phyloP scores from a whole-genome alignment of 805 yeast genomes.

The Candida parachauliodes region DNA sequence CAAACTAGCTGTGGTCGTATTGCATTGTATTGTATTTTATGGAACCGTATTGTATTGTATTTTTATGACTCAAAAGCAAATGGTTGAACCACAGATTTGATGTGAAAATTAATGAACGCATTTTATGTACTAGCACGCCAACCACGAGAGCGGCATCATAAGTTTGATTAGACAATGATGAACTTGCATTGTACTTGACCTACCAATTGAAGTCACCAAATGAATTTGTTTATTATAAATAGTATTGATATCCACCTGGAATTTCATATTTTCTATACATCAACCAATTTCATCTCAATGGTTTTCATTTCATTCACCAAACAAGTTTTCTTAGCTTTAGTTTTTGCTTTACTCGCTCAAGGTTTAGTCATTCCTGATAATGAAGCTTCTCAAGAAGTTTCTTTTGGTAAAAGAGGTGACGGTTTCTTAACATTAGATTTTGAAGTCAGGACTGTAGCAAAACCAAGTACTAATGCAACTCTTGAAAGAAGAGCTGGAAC shows the following conservation, averaged over 20 bases:
- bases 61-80: too few relatives aligned
- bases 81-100: too few relatives aligned
- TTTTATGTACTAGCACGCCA: neutral
- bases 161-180: too few relatives aligned
- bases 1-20: too few relatives aligned
- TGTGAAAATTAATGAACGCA: neutral
- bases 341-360: conserved; percentile 9
- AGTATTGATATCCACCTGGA: neutral
- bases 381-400: conserved; percentile 1
- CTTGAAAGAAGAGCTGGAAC: too few relatives aligned
- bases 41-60: too few relatives aligned
- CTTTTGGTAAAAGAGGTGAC: conserved; percentile 6
- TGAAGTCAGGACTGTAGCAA: conserved; percentile 4
- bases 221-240: too few relatives aligned
- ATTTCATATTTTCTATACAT: neutral
- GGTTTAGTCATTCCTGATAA: conserved; percentile 8
- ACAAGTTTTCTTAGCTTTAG: conserved; percentile 8
- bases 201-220: too few relatives aligned
- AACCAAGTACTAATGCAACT: conserved; percentile 2
- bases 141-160: neutral
- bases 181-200: too few relatives aligned
- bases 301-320: conserved; percentile 5
- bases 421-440: conserved; percentile 11
- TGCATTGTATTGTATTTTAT: too few relatives aligned
- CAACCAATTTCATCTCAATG: neutral